These are phyloP conservation scores for Knufia fluminis DNA, from an alignment of 2,329 filamentous ascomycete species.

Conservation along the genomic window DNA sequence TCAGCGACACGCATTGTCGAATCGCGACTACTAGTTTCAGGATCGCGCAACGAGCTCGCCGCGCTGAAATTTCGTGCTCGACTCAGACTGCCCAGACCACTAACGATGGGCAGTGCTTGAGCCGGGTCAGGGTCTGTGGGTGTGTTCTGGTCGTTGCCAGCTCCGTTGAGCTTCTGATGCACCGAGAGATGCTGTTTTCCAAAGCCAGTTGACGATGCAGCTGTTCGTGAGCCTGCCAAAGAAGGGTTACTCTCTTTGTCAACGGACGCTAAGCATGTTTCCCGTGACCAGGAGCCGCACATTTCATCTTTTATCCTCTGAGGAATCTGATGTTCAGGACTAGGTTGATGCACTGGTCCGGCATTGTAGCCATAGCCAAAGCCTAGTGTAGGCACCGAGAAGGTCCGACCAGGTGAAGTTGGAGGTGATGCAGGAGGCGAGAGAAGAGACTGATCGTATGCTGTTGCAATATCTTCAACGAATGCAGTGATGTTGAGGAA, in stretches of 20 bases:
- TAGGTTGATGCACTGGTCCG: constrained; percentile 25
- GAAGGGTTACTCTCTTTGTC: constrained; percentile 61
- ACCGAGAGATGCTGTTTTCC: constrained; percentile 22
- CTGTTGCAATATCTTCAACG: constrained; percentile 62
- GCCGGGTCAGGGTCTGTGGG: constrained; percentile 18
- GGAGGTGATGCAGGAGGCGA: constrained; percentile 63
- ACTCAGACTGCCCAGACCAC: constrained; percentile 8
- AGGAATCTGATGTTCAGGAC: constrained; percentile 51
- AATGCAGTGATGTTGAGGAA: constrained; percentile 66
- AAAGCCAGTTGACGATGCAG: constrained; percentile 25
- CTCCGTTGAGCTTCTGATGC: constrained; percentile 15
- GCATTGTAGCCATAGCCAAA: constrained; percentile 36
- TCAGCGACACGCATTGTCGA: constrained; percentile 41
- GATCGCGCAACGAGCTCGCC: constrained; percentile 23
- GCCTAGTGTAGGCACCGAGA: constrained; percentile 53
- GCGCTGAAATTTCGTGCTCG: constrained; percentile 16
- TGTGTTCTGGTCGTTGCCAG: constrained; percentile 15
- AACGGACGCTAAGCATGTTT: constrained; percentile 58
- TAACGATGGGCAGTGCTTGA: constrained; percentile 17
- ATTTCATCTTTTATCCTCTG: constrained; percentile 62
- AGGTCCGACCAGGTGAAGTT: constrained; percentile 56
- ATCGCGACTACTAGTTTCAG: constrained; percentile 32
- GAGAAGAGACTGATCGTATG: constrained; percentile 54
- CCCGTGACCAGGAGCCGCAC: constrained; percentile 69
- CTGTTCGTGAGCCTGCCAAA: constrained; percentile 63